Base-by-base conservation (phyloP, 176 grass and related monocot genomes). In the Metroxylon sagu region DNA sequence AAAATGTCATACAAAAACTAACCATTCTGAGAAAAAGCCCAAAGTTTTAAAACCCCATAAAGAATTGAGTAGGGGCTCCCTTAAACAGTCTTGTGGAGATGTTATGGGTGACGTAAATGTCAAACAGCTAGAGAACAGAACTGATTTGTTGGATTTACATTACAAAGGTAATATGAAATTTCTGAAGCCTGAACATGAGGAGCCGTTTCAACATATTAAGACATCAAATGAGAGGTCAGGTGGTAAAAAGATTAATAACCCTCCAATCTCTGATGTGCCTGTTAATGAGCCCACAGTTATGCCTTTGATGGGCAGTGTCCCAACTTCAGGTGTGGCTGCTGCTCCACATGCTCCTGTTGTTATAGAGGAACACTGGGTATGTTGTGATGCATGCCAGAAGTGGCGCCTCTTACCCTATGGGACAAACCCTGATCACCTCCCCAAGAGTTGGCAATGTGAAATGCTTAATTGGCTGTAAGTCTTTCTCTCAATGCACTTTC, bases 381-480 rank as follows among this genome's bases (percentile, higher is more conserved):
- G 52, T 71, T 98, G 93, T 85, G 93, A 98, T 64, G 92, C 78
- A 75, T 98, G 93, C 51, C 66, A 83, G 56, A 88, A 74, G 77
- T 98, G 93, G 93, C 87, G 93, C 82, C 84, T 98, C 23, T 74
- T 98, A 62, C 93, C 93, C 39, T 92, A 85, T 78, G 85, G 83
- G 57, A 83, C 74, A 30, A 71, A 85, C 73, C 76, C 76, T 58
- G 77, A 68, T 54, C 59, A 50, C 68, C 88, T 98, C 53, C 87
- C 87, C 7, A 83, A 85, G 70, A 88, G 88, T 64, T 98, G 93
- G 93, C 89, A 83, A 43, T 98, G 93, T 56, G 88, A 77, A 63
- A 77, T 98, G 81, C 87, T 81, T 49, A 72, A 78, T 7, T 98
- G 93, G 93, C 88, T 98, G 93, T 98, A 85, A 98, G 93, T 92